Base-by-base conservation (phyloP, 495 filamentous ascomycete species). In the Pyrenula massariospora region DNA sequence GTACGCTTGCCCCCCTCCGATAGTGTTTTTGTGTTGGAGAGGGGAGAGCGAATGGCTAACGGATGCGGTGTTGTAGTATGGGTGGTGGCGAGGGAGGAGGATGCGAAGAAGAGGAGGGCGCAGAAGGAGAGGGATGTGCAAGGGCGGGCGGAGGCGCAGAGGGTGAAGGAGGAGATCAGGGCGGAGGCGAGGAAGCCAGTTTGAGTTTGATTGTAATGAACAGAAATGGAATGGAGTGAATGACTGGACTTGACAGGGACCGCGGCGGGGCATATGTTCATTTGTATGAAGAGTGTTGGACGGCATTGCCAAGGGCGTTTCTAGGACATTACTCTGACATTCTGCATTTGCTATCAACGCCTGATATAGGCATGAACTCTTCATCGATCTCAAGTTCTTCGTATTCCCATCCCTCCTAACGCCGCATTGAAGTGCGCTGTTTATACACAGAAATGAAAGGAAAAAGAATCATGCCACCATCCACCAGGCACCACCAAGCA, bases 81-180 rank as follows among this genome's bases (percentile, higher is more conserved):
- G 87, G 67, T 75, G 58, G 88, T 85, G 1, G 84, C 87, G 15
- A 78, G 83, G 31, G 85, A 75, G 62, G 74, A 73, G 23, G 73
- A 73, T 60, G 77, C 78, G 31, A 74, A 82, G 54, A 73, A 75
- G 2, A 67, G 61, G 61, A 65, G 76, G 56, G 77, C 80, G 53
- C 70, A 81, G 50, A 76, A 81, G 56, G 71, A 77, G 55, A 66
- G 20, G 50, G 50, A 52, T 19, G 50, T 10, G 50, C 50, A 52
- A 10, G 36, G 31, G 19, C 70, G 70, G 20, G 77, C 79, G 48
- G 85, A 85, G 64, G 69, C 77, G 0, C 77, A 81, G 70, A 84
- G 78, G 70, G 76, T 84, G 60, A 81, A 75, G 59, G 76, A 83
- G 53, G 79, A 84, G 55, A 76, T 89, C 62, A 76, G 77, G 60